Percentiles rank a stretch among this genome's conserved stretches.
These are phyloP conservation scores for Geotrichum armillariae DNA, from an alignment of 1,139 yeast genomes.

Conservation along the genomic window DNA sequence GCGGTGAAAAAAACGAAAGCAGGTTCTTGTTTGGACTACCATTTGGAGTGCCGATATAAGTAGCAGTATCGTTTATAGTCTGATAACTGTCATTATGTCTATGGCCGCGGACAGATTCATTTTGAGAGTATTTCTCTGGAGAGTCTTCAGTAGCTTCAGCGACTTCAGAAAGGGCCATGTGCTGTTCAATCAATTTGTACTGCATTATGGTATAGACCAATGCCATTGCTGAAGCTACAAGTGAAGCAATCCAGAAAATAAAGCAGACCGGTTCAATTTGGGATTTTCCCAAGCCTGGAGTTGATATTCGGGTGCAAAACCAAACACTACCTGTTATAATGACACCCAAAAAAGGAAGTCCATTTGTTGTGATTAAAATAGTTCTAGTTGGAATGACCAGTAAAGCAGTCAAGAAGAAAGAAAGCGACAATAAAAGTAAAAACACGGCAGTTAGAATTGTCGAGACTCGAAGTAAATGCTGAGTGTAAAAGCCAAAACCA, in stretches of 20 bases:
- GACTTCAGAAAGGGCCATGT: too few relatives aligned
- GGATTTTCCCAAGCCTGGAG: neutral
- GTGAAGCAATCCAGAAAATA: slow-evolving; percentile 13
- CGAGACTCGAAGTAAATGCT: neutral
- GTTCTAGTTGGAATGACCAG: slow-evolving; percentile 5
- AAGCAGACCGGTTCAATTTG: slow-evolving; percentile 6
- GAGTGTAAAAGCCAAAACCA: neutral
- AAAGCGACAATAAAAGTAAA: neutral
- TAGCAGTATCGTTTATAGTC: too few relatives aligned
- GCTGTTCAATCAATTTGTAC: neutral
- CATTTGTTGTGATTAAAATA: slow-evolving; percentile 7
- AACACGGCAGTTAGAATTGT: slow-evolving; percentile 11
- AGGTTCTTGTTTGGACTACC: too few relatives aligned
- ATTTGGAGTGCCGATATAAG: too few relatives aligned
- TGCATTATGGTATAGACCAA: slow-evolving; percentile 12
- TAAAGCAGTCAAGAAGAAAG: slow-evolving; percentile 10
- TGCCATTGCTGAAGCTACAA: slow-evolving; percentile 7
- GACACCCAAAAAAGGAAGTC: slow-evolving; percentile 11
- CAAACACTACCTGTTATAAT: slow-evolving; percentile 11
- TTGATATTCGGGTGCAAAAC: slow-evolving; percentile 11
- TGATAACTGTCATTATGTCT: too few relatives aligned
- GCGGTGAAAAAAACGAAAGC: too few relatives aligned
- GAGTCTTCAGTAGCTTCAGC: too few relatives aligned
- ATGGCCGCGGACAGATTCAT: too few relatives aligned
- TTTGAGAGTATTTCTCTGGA: too few relatives aligned